These are phyloP conservation scores for Nemania sp. DNA, from an alignment of 2,329 filamentous ascomycete species.

Conservation along the genomic window DNA sequence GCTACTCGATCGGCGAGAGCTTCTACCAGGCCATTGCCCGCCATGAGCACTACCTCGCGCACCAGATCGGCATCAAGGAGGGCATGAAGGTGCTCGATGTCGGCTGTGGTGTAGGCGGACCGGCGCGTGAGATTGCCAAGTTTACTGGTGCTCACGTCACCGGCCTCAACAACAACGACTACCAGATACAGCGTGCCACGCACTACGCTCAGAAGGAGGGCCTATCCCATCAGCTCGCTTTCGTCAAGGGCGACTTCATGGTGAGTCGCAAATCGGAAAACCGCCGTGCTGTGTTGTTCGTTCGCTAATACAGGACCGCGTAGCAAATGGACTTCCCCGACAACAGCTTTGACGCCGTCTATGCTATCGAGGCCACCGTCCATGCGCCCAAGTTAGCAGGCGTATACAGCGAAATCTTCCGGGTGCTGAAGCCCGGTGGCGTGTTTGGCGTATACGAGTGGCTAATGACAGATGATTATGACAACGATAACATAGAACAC, in stretches of 20 bases:
- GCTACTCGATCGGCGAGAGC: slow-evolving; percentile 81
- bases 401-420: slow-evolving; percentile 93
- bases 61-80: slow-evolving; percentile 82
- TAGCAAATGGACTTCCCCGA: slow-evolving; percentile 94
- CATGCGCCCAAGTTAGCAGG: slow-evolving; percentile 89
- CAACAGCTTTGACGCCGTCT: slow-evolving; percentile 90
- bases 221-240: slow-evolving; percentile 76
- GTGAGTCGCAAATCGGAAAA: slow-evolving; percentile 39
- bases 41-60: slow-evolving; percentile 96
- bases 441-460: slow-evolving; percentile 98
- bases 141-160: slow-evolving; percentile 89
- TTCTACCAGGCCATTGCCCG: slow-evolving; percentile 92
- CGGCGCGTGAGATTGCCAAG: slow-evolving; percentile 93
- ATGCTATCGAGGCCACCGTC: slow-evolving; percentile 95
- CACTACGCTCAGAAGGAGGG: slow-evolving; percentile 81
- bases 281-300: neutral
- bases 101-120: slow-evolving; percentile 94
- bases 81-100: slow-evolving; percentile 92
- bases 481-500: slow-evolving; percentile 85
- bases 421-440: slow-evolving; percentile 93
- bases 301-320: slow-evolving; percentile 1
- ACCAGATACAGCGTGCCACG: slow-evolving; percentile 94
- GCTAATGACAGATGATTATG: slow-evolving; percentile 96
- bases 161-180: slow-evolving; percentile 98
- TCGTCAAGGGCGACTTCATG: slow-evolving; percentile 98